Evolutionary conservation across 495 filamentous ascomycete genomes (phyloP).

Genomic region (Tuber borchii): DNA sequence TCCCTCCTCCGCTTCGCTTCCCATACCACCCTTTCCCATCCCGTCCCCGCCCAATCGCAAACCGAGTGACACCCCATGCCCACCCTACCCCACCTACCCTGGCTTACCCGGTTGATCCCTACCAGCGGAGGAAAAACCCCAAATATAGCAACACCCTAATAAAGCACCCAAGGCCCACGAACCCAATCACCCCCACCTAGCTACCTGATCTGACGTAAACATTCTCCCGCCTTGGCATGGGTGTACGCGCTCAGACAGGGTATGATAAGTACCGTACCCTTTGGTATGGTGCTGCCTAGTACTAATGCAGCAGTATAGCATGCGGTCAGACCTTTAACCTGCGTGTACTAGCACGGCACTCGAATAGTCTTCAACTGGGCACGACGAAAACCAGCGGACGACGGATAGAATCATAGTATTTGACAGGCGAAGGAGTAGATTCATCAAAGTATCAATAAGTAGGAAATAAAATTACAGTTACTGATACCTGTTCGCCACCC

Average conservation of each 20-base stretch:
- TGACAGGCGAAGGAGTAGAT: no score
- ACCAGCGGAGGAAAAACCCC: background rate
- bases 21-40: background rate
- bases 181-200: background rate
- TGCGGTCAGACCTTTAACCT: no score
- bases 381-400: no score
- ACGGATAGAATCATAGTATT: no score
- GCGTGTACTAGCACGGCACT: no score
- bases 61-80: background rate
- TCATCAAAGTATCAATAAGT: no score
- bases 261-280: background rate
- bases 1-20: background rate
- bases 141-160: background rate
- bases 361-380: no score
- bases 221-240: background rate
- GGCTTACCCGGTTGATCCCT: background rate
- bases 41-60: background rate
- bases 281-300: no score
- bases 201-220: background rate
- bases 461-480: no score
- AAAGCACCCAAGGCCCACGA: background rate
- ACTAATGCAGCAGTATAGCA: no score
- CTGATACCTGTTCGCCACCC: no score
- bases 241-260: background rate
- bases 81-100: background rate